Conservation (phyloP, 2,329 filamentous ascomycete genomes). For the Teratosphaeria epicoccoides region DNA sequence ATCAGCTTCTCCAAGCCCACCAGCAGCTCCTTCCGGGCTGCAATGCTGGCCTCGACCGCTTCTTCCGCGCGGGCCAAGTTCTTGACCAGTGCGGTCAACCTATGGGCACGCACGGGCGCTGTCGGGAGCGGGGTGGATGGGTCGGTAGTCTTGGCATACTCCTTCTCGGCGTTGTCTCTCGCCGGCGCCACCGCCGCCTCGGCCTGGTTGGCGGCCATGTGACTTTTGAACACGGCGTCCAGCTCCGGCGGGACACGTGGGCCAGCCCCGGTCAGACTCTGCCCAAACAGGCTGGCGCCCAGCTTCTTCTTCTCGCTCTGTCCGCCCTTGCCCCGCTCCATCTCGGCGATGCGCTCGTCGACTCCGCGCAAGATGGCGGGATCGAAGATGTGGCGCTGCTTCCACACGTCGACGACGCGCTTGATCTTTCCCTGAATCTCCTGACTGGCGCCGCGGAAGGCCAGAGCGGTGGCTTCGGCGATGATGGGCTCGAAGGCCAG, state of each 20-base stretch:
- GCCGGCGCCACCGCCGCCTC: conserved; percentile 58
- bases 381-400: conserved; percentile 76
- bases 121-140: conserved; percentile 59
- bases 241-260: conserved; percentile 64
- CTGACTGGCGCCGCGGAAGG: conserved; percentile 77
- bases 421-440: conserved; percentile 83
- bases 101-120: conserved; percentile 82
- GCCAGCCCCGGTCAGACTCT: conserved; percentile 30
- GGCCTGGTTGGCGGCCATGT: conserved; percentile 64
- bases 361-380: conserved; percentile 66
- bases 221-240: conserved; percentile 59
- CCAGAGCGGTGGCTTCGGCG: conserved; percentile 77
- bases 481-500: conserved; percentile 85
- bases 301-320: conserved; percentile 26
- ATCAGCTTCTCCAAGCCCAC: conserved; percentile 73
- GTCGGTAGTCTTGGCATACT: conserved; percentile 76
- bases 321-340: conserved; percentile 37
- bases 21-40: conserved; percentile 68
- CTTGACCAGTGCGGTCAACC: conserved; percentile 81
- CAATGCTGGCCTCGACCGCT: conserved; percentile 80
- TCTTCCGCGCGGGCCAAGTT: conserved; percentile 78
- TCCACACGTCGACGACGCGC: conserved; percentile 91
- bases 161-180: conserved; percentile 60
- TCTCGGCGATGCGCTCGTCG: conserved; percentile 62
- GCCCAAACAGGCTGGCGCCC: conserved; percentile 60